Conservation (phyloP, 208 protist species). For the Acanthamoeba lugdunensis region DNA sequence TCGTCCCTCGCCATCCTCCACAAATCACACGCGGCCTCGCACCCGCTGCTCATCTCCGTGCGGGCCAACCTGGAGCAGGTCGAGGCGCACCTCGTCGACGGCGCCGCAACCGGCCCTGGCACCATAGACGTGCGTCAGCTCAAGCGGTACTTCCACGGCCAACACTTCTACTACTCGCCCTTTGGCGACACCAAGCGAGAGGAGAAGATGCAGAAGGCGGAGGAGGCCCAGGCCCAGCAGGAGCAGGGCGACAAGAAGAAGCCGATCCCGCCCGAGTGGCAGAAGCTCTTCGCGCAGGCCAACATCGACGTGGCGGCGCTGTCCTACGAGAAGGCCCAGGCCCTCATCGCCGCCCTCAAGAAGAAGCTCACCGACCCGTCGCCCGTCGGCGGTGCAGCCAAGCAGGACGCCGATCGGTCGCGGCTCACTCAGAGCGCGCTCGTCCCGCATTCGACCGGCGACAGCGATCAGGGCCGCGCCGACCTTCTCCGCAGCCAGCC, state of each 20-base stretch:
- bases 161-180: constrained; percentile 4
- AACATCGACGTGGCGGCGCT: constrained; percentile 17
- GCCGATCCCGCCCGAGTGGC: constrained; percentile 25
- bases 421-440: constrained; percentile 1
- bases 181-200: constrained; percentile 4
- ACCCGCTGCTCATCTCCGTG: constrained; percentile 6
- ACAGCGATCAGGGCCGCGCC: neutral
- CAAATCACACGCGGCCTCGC: neutral
- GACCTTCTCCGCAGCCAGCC: constrained; percentile 41
- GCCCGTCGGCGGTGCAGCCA: neutral
- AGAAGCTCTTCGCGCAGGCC: constrained; percentile 28
- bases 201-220: neutral
- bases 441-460: neutral
- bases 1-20: constrained; percentile 4
- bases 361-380: constrained; percentile 26
- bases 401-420: neutral
- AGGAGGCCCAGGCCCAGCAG: neutral
- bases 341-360: constrained; percentile 13
- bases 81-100: neutral
- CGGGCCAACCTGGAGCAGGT: neutral
- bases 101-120: too few species aligned
- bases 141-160: constrained; percentile 35
- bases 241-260: neutral
- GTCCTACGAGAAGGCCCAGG: constrained; percentile 35
- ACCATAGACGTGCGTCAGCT: neutral